phyloP scores from a whole-genome alignment of 2,329 filamentous ascomycete species.

The Tricladium varicosporioides region DNA sequence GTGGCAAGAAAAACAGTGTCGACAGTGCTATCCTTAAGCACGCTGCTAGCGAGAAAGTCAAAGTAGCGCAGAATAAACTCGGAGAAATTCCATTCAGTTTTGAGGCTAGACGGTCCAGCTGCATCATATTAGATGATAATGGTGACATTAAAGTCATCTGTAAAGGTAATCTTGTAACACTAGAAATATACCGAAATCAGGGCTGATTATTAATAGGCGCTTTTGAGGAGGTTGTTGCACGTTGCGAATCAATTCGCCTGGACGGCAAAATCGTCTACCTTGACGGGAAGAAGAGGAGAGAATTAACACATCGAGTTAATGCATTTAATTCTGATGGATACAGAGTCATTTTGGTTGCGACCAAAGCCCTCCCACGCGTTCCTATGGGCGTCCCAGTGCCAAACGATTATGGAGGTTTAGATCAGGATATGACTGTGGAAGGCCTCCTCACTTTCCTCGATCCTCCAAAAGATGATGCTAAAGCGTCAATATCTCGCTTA shows the following conservation, averaged over 20 bases:
- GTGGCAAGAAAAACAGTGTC: slow-evolving; percentile 11
- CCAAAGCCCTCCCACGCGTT: slow-evolving; percentile 1
- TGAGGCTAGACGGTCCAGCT: slow-evolving; percentile 9
- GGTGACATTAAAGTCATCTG: slow-evolving; percentile 2
- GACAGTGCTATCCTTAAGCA: slow-evolving; percentile 7
- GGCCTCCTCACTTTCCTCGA: slow-evolving; percentile 15
- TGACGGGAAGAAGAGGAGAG: neutral
- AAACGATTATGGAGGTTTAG: slow-evolving; percentile 1
- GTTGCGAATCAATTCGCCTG: slow-evolving; percentile 8
- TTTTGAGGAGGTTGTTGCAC: slow-evolving; percentile 12
- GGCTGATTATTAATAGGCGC: neutral
- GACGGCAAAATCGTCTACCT: neutral
- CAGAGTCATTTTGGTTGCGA: slow-evolving; percentile 11
- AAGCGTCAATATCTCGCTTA: slow-evolving; percentile 10
- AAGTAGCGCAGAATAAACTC: neutral
- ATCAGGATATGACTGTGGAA: slow-evolving; percentile 10
- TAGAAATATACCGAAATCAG: too few species aligned
- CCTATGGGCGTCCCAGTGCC: neutral
- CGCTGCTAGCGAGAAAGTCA: neutral
- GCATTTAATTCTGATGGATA: slow-evolving; percentile 7
- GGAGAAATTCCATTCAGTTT: slow-evolving; percentile 15
- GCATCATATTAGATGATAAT: slow-evolving; percentile 1
- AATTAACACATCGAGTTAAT: neutral
- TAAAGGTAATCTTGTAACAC: neutral
- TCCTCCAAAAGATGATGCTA: slow-evolving; percentile 13